Conservation (phyloP, 106 monocot species). For the Iris macrosiphon region DNA sequence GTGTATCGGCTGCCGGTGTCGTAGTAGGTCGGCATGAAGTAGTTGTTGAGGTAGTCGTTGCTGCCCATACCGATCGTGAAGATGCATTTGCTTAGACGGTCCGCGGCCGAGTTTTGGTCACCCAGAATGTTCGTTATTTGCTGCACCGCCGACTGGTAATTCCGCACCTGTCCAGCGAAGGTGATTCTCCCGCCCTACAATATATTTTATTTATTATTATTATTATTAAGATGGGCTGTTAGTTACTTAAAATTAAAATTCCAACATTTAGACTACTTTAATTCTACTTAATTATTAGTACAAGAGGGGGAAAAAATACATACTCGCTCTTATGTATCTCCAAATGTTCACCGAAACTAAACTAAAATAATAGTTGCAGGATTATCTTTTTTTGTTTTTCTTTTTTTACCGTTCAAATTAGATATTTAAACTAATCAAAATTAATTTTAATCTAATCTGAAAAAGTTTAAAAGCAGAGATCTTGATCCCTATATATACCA, state of each 20-base stretch:
- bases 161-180: slow-evolving; percentile 58
- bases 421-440: not conserved
- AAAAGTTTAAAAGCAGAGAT: not conserved
- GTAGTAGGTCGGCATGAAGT: slow-evolving; percentile 89
- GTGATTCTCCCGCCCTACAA: slow-evolving; percentile 60
- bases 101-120: slow-evolving; percentile 47
- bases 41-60: slow-evolving; percentile 99
- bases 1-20: slow-evolving; percentile 55
- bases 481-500: slow-evolving; percentile 52
- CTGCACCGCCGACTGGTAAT: slow-evolving; percentile 58
- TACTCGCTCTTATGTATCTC: too few relatives aligned
- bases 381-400: not conserved
- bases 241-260: too few relatives aligned
- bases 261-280: too few relatives aligned
- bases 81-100: slow-evolving; percentile 80
- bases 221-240: not conserved
- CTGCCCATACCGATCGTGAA: slow-evolving; percentile 87
- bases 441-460: not conserved
- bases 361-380: too few relatives aligned
- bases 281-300: too few relatives aligned
- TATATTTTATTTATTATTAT: not conserved
- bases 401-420: not conserved
- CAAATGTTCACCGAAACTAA: too few relatives aligned
- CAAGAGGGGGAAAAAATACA: too few relatives aligned
- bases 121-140: slow-evolving; percentile 56